Conservation (phyloP, 2,329 filamentous ascomycete genomes). For the Tolypocladium ophioglossoides region DNA sequence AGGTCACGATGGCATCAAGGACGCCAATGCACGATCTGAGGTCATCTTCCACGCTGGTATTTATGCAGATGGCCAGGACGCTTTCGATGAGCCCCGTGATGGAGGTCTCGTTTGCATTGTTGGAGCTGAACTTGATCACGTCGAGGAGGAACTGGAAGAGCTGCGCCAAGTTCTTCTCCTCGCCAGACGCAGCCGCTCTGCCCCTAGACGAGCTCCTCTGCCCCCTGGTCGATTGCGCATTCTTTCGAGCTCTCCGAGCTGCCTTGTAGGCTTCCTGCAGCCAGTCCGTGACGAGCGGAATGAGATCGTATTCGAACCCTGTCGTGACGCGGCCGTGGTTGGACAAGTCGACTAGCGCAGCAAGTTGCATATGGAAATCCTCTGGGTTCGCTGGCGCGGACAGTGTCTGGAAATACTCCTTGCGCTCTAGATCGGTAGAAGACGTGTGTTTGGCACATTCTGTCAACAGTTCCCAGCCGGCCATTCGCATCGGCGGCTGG, state of each 20-base stretch:
- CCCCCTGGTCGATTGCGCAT: conserved; percentile 23
- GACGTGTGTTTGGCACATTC: conserved; percentile 53
- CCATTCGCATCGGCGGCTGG: conserved; percentile 38
- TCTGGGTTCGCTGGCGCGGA: conserved; percentile 44
- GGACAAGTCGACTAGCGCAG: conserved; percentile 50
- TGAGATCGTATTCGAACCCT: conserved; percentile 57
- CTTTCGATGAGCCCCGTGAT: conserved; percentile 50
- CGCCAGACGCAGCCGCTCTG: conserved; percentile 28
- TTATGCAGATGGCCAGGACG: conserved; percentile 56
- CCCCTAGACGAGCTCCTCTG: conserved; percentile 26
- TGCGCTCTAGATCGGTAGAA: conserved; percentile 55
- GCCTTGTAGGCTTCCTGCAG: conserved; percentile 44
- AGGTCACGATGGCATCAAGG: conserved; percentile 61
- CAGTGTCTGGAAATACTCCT: conserved; percentile 54
- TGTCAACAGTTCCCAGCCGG: conserved; percentile 56
- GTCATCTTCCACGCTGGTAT: conserved; percentile 54
- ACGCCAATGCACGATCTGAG: conserved; percentile 57
- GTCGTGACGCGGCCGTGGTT: conserved; percentile 50
- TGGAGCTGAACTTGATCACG: conserved; percentile 67
- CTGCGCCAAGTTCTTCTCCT: conserved; percentile 51
- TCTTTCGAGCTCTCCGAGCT: conserved; percentile 40
- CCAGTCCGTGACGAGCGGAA: conserved; percentile 53
- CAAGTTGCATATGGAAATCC: conserved; percentile 58
- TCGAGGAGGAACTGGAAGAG: conserved; percentile 57
- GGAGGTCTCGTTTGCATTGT: conserved; percentile 52